Percentiles rank a stretch among this genome's conserved stretches.
Evolutionary conservation across 306 rosid species (phyloP).

Genomic region (Medicago arabica): DNA sequence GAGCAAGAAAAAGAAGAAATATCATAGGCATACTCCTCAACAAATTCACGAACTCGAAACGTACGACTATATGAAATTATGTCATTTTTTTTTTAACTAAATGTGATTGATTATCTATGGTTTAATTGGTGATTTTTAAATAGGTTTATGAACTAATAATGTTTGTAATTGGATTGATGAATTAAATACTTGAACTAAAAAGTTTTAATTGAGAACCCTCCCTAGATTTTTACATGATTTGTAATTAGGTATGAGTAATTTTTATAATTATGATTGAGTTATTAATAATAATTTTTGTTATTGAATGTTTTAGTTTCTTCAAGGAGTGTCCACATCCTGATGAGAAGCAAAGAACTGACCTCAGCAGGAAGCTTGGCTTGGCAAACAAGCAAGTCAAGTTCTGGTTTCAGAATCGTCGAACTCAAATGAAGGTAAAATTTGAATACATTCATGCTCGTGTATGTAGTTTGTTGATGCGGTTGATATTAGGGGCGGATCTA

Average conservation of each 20-base stretch:
- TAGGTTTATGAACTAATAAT: not conserved
- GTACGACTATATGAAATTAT: conserved; percentile 51
- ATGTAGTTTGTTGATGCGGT: conserved; percentile 10
- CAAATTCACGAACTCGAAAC: conserved; percentile 88
- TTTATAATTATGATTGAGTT: not conserved
- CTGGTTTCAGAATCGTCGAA: conserved; percentile 95
- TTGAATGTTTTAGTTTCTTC: conserved; percentile 66
- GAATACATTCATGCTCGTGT: not conserved
- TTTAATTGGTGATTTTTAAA: not conserved
- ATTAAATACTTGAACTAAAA: not conserved
- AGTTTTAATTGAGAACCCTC: not conserved
- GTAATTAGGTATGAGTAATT: not conserved
- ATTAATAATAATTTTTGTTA: not conserved
- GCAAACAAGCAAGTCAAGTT: conserved; percentile 89
- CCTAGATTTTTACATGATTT: too few species aligned
- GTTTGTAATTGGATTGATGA: not conserved
- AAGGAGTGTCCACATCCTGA: conserved; percentile 94
- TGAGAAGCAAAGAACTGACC: conserved; percentile 88
- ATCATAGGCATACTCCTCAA: conserved; percentile 83
- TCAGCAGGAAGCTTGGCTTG: conserved; percentile 72
- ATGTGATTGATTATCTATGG: conserved; percentile 3
- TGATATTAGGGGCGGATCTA: not conserved
- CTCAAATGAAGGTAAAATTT: conserved; percentile 84
- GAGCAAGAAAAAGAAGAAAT: conserved; percentile 68
- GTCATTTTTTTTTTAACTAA: not conserved